Evolutionary conservation across 2,329 filamentous ascomycete genomes (phyloP).

Genomic region (Hymenoscyphus occultus): DNA sequence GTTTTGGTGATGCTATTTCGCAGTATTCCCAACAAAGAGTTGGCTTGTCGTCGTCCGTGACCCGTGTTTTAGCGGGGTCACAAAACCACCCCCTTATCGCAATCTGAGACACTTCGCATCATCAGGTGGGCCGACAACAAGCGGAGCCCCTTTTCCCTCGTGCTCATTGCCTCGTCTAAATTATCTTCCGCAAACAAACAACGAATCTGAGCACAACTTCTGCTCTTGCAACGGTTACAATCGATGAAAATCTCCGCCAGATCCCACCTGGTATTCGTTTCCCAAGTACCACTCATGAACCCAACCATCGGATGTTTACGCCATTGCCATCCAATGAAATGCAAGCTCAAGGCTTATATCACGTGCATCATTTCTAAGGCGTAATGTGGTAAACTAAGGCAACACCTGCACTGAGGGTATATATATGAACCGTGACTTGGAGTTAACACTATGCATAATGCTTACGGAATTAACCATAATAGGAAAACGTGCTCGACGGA

Average conservation of each 20-base stretch:
- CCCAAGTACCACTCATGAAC: background rate
- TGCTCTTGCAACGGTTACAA: background rate
- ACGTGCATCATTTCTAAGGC: background rate
- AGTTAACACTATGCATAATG: background rate
- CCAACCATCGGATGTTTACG: conserved; percentile 1
- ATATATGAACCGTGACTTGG: background rate
- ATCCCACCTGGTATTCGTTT: background rate
- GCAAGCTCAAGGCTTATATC: conserved; percentile 1
- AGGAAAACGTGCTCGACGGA: background rate
- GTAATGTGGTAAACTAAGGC: background rate
- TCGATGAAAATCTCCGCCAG: background rate
- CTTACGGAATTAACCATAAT: conserved; percentile 5
- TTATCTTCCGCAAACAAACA: conserved; percentile 4
- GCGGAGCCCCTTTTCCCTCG: background rate
- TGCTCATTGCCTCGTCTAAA: conserved; percentile 4
- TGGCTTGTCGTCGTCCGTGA: background rate
- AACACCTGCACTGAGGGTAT: background rate
- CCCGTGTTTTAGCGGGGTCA: conserved; percentile 7
- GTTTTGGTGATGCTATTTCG: background rate
- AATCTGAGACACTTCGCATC: conserved; percentile 7
- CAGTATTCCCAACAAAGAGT: background rate
- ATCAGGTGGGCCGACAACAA: background rate
- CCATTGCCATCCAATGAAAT: background rate
- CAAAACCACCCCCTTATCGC: background rate
- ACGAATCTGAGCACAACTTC: background rate